Conservation (phyloP, 2,329 filamentous ascomycete species). For the Cryphonectria japonica region DNA sequence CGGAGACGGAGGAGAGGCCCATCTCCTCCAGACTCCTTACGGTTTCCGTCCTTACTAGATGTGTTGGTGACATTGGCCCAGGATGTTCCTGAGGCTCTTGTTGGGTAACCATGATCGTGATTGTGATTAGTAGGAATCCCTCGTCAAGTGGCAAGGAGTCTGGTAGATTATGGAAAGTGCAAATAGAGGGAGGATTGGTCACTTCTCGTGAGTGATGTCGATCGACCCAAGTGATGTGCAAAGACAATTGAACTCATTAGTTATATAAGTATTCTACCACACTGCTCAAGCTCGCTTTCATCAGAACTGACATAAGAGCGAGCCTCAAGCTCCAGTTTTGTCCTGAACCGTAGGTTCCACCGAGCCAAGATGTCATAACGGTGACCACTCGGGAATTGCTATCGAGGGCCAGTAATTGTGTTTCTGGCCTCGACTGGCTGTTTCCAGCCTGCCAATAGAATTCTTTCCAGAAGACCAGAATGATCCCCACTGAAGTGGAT, state of each 20-base stretch:
- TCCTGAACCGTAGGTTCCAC: background rate
- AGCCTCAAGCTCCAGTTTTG: background rate
- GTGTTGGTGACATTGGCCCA: background rate
- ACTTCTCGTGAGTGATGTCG: background rate
- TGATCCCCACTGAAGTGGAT: background rate
- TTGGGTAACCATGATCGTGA: constrained; percentile 3
- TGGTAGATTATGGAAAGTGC: too few species aligned
- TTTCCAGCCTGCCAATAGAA: background rate
- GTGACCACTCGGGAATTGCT: background rate
- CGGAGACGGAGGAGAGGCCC: background rate
- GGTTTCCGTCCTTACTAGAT: constrained; percentile 3
- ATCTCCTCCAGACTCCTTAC: constrained; percentile 7
- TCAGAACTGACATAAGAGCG: background rate
- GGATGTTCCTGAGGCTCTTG: background rate
- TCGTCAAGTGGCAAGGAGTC: too few species aligned
- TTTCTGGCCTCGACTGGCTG: background rate
- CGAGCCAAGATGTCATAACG: background rate
- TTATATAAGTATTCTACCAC: background rate
- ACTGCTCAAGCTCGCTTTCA: background rate
- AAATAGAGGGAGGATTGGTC: background rate
- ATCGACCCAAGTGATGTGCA: background rate
- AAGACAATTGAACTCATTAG: background rate
- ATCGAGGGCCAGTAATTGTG: background rate
- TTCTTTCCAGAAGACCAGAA: background rate
- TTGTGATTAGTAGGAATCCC: background rate